Base-by-base conservation (phyloP, 345 rosid genomes). In the Camelina laxa region DNA sequence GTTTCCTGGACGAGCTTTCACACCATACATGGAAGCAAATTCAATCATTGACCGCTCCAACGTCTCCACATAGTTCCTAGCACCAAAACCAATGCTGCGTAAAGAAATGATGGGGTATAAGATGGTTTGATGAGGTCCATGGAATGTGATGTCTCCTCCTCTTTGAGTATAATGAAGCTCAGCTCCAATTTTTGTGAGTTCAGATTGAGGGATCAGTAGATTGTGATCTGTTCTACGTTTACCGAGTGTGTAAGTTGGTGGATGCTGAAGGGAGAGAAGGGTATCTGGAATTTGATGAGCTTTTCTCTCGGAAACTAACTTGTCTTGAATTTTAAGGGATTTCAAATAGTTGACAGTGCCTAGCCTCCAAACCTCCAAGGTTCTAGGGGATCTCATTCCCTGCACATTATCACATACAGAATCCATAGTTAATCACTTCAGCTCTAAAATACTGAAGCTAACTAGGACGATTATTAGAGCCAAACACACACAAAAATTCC, bases 61-160 rank as follows among this genome's bases (percentile, higher is more conserved):
- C 60, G 85, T 79, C 89, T 92, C 97, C 59, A 92, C 96, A 61
- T 87, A 92, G 59, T 60, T 84, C 73, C 96, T 82, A 60, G 92
- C 96, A 67, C 97, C 99, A 50, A 89, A 51, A 44, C 91, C 85
- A 11, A 84, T 75, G 74, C 81, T 89, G 42, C 97, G 83, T 38
- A 91, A 90, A 57, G 93, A 85, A 59, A 94, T 50, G 39, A 94
- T 85, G 24, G 97, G 98, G 48, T 91, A 94, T 50, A 91, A 67
- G 60, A 91, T 67, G 44, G 97, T 91, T 77, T 90, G 99, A 80
- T 45, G 86, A 11, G 97, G 99, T 63, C 97, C 97, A 60, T 90
- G 97, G 81, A 83, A 92, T 21, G 99, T 90, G 63, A 94, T 85
- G 44, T 92, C 93, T 51, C 96, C 99, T 72, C 99, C 97, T 85